Percentiles rank a stretch among this genome's conserved stretches.
These are phyloP conservation scores for Fusarium sambucinum DNA, from an alignment of 2,329 filamentous ascomycete genomes.

Conservation along the genomic window DNA sequence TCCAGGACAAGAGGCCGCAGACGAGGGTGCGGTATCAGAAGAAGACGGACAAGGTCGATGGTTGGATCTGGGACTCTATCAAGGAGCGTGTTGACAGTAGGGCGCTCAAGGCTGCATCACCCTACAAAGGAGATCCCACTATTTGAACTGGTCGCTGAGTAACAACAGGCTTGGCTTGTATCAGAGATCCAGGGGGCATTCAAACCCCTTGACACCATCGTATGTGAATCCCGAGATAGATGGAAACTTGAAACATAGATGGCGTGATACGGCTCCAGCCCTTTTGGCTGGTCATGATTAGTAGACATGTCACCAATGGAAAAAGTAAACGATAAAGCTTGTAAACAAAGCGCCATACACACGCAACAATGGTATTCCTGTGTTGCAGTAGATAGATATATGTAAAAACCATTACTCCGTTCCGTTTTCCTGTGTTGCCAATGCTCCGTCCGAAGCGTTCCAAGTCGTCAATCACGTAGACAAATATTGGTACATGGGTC, in stretches of 20 bases:
- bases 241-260: background rate
- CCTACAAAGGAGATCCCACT: constrained; percentile 10
- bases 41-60: constrained; percentile 51
- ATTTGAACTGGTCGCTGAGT: background rate
- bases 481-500: constrained; percentile 40
- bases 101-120: constrained; percentile 18
- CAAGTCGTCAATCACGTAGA: constrained; percentile 35
- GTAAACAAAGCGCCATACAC: constrained; percentile 4
- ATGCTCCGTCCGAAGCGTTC: constrained; percentile 22
- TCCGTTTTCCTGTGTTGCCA: constrained; percentile 29
- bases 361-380: constrained; percentile 34
- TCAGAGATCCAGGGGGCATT: background rate
- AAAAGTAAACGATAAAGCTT: background rate
- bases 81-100: constrained; percentile 51
- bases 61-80: constrained; percentile 58
- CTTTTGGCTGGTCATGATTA: background rate
- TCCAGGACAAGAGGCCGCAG: constrained; percentile 49
- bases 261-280: background rate
- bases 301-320: background rate
- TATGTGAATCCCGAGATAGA: background rate
- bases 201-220: background rate
- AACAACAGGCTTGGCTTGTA: background rate
- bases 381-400: constrained; percentile 17
- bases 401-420: constrained; percentile 26
- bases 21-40: constrained; percentile 45